Evolutionary conservation across 2,329 filamentous ascomycete genomes (phyloP).

Genomic region (Atkinsonella hypoxylon): DNA sequence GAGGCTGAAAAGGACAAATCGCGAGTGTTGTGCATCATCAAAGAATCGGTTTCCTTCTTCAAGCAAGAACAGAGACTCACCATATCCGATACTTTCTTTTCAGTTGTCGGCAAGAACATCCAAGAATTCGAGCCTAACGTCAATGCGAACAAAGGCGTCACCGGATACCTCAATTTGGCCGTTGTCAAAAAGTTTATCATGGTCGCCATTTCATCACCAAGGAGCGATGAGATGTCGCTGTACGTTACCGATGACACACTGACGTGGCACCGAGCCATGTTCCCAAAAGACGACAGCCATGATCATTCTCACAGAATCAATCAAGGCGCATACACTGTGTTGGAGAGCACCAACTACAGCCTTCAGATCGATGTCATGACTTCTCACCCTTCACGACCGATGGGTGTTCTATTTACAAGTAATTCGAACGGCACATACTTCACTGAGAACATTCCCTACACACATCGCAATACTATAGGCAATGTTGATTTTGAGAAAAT

Average conservation of each 20-base stretch:
- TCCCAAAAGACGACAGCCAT: conserved; percentile 62
- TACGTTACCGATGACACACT: conserved; percentile 77
- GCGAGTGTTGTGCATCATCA: conserved; percentile 69
- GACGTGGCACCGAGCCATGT: conserved; percentile 85
- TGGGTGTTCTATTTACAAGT: conserved; percentile 86
- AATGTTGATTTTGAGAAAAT: conserved; percentile 95
- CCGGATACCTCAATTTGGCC: conserved; percentile 71
- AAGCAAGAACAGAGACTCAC: conserved; percentile 66
- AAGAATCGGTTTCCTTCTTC: conserved; percentile 57
- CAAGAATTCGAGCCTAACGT: conserved; percentile 66
- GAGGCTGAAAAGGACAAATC: conserved; percentile 52
- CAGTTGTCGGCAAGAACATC: conserved; percentile 31
- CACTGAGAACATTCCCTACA: conserved; percentile 81
- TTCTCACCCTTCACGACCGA: conserved; percentile 48
- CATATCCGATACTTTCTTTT: conserved; percentile 77
- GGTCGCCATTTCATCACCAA: conserved; percentile 65
- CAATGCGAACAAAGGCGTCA: conserved; percentile 59
- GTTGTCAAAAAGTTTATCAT: conserved; percentile 79
- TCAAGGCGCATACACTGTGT: conserved; percentile 81
- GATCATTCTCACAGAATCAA: conserved; percentile 59
- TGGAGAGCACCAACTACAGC: conserved; percentile 96
- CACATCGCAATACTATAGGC: conserved; percentile 66
- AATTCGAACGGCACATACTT: conserved; percentile 98
- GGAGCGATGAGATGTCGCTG: conserved; percentile 82
- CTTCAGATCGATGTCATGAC: conserved; percentile 93